phyloP scores from a whole-genome alignment of 805 yeast species.

The Candida oleophila region DNA sequence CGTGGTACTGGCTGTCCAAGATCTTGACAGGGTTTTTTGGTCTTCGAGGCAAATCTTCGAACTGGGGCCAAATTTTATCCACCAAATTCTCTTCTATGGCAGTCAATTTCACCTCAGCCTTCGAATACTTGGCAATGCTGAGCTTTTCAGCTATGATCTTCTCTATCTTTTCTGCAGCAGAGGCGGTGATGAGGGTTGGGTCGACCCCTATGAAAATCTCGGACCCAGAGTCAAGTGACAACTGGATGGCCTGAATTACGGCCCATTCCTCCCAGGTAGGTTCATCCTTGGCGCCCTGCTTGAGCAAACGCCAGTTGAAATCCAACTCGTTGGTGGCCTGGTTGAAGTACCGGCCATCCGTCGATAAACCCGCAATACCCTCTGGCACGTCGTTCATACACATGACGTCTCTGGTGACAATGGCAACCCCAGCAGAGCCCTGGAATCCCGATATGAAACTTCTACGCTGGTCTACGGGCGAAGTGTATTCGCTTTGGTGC shows the following conservation, averaged over 20 bases:
- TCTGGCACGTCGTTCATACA: slow-evolving; percentile 54
- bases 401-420: slow-evolving; percentile 52
- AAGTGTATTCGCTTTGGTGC: slow-evolving; percentile 63
- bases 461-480: slow-evolving; percentile 53
- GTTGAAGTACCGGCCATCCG: slow-evolving; percentile 61
- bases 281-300: slow-evolving; percentile 49
- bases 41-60: slow-evolving; percentile 58
- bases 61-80: slow-evolving; percentile 69
- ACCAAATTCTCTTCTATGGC: slow-evolving; percentile 62
- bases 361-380: slow-evolving; percentile 54
- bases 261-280: slow-evolving; percentile 63
- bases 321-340: slow-evolving; percentile 61
- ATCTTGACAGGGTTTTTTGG: slow-evolving; percentile 51
- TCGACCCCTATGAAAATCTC: slow-evolving; percentile 44
- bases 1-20: slow-evolving; percentile 58
- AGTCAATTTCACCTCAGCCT: slow-evolving; percentile 40
- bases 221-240: slow-evolving; percentile 46
- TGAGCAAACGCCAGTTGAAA: slow-evolving; percentile 57
- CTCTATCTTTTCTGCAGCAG: slow-evolving; percentile 30
- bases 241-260: slow-evolving; percentile 47
- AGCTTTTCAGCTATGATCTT: slow-evolving; percentile 27
- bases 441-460: slow-evolving; percentile 58
- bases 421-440: slow-evolving; percentile 63
- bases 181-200: slow-evolving; percentile 47
- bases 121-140: slow-evolving; percentile 14